These are phyloP conservation scores for Solanum sitiens DNA, from an alignment of 257 asterid species.

Conservation along the genomic window DNA sequence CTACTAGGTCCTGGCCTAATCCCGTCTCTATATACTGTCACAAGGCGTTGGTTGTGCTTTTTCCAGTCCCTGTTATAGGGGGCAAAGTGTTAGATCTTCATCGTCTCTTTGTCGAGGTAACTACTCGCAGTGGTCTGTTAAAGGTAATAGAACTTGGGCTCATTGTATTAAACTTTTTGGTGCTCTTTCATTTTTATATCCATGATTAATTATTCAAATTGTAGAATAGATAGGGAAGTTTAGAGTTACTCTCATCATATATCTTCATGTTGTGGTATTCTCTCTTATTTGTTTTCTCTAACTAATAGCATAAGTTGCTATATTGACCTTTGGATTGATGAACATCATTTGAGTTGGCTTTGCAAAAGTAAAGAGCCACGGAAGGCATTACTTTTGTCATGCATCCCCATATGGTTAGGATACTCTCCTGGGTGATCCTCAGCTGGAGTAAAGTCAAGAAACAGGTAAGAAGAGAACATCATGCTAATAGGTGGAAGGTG, in stretches of 20 bases:
- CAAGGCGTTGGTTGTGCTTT: neutral
- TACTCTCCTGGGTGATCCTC: no score
- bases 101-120: constrained; percentile 81
- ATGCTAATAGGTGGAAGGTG: neutral
- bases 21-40: neutral
- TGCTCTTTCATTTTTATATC: neutral
- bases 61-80: constrained; percentile 64
- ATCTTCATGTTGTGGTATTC: neutral
- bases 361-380: neutral
- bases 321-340: neutral
- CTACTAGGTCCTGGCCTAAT: neutral
- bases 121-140: constrained; percentile 82
- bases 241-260: neutral
- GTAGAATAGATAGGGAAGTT: neutral
- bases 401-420: neutral
- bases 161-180: neutral
- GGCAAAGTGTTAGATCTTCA: constrained; percentile 67
- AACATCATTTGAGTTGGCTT: neutral
- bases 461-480: neutral
- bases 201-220: neutral
- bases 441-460: no score
- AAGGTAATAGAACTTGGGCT: constrained; percentile 28
- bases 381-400: neutral
- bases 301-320: neutral
- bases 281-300: neutral